Conservation (phyloP, 176 grass and related monocot genomes). For the Triticum aestivum region IWGSC_CS_RefSeq_v2.1 NC_057809.1:594251461-594251960, state of each 20-base stretch:
- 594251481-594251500: not conserved
- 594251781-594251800: not conserved
- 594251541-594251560: not conserved
- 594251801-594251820: not conserved
- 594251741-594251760: too few species aligned
- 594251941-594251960: too few species aligned
- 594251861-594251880: too few species aligned
- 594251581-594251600: not conserved
- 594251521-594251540: not conserved
- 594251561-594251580: not conserved
- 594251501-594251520: not conserved
- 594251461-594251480: not conserved
- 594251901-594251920: too few species aligned
- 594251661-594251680: constrained; percentile 31
- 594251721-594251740: too few species aligned
- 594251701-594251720: not conserved
- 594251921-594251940: too few species aligned
- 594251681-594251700: constrained; percentile 25
- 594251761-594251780: not conserved
- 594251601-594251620: constrained; percentile 7
- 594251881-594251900: too few species aligned
- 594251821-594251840: not conserved
- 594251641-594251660: too few species aligned
- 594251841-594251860: too few species aligned
- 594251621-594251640: not conserved